Evolutionary conservation across 2,329 filamentous ascomycete species (phyloP).

Genomic region (Nemania sp.): DNA sequence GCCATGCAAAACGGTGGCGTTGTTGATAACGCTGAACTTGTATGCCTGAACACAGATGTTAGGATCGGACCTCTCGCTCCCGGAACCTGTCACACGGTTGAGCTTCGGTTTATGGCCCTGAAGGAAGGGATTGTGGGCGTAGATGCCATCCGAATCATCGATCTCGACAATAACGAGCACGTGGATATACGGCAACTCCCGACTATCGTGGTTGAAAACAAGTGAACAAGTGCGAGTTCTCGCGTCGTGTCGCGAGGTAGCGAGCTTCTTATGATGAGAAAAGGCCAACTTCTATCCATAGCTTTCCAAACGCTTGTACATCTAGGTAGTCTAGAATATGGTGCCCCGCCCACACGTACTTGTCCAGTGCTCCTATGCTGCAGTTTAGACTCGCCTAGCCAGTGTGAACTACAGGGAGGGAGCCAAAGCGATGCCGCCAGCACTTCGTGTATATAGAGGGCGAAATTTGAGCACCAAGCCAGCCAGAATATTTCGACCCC

Average conservation of each 20-base stretch:
- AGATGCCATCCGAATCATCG: slow-evolving; percentile 73
- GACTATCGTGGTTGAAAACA: slow-evolving; percentile 60
- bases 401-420: too few species aligned
- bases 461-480: too few species aligned
- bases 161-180: slow-evolving; percentile 74
- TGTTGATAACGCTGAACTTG: slow-evolving; percentile 67
- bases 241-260: too few species aligned
- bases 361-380: too few species aligned
- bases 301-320: too few species aligned
- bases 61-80: slow-evolving; percentile 74
- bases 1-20: slow-evolving; percentile 70
- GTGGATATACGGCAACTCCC: slow-evolving; percentile 78
- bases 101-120: slow-evolving; percentile 73
- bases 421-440: too few species aligned
- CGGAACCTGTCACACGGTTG: slow-evolving; percentile 73
- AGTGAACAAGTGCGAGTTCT: slow-evolving; percentile 7
- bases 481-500: too few species aligned
- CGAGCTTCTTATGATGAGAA: not conserved
- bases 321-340: too few species aligned
- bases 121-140: slow-evolving; percentile 69
- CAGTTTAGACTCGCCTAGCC: too few species aligned
- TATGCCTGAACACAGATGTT: slow-evolving; percentile 77
- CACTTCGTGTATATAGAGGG: too few species aligned
- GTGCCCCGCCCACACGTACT: too few species aligned
- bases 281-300: not conserved